A percentile compares a stretch with the other conserved stretches of the same genome.
phyloP scores from a whole-genome alignment of 2,329 filamentous ascomycete genomes.

The Exophiala phaeomuriformis region DNA sequence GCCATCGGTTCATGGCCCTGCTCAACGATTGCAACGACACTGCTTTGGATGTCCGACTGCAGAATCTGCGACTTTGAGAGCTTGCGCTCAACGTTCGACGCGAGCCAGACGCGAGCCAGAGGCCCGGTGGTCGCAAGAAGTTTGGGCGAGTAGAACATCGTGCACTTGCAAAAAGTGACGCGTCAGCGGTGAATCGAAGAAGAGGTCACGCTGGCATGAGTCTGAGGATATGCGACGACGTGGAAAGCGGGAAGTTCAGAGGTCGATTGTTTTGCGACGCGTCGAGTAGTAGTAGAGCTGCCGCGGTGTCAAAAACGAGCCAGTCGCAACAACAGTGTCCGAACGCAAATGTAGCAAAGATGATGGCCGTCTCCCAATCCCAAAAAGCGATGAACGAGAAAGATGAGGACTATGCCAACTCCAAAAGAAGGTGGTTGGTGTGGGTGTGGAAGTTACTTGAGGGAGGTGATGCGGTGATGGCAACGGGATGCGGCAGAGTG shows the following conservation, averaged over 20 bases:
- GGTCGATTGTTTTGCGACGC: constrained; percentile 9
- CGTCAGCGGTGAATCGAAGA: neutral
- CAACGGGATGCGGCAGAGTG: neutral
- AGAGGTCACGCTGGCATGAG: constrained; percentile 7
- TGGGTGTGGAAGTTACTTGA: neutral
- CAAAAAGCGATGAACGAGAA: neutral
- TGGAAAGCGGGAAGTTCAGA: neutral
- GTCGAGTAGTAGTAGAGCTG: constrained; percentile 6
- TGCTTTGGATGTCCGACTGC: constrained; percentile 89
- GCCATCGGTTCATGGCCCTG: constrained; percentile 92
- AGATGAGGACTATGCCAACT: neutral
- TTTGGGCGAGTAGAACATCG: constrained; percentile 96
- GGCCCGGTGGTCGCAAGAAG: constrained; percentile 95
- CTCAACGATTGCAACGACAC: constrained; percentile 89
- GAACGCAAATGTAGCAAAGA: neutral
- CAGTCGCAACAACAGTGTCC: neutral
- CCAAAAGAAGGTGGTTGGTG: constrained; percentile 12
- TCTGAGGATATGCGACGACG: neutral
- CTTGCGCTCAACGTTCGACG: constrained; percentile 96
- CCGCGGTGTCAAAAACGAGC: too few relatives aligned
- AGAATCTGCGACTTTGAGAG: constrained; percentile 94
- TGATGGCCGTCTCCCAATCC: neutral
- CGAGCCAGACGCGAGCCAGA: constrained; percentile 94
- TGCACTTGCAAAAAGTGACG: constrained; percentile 9
- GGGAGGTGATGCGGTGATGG: neutral